Evolutionary conservation across 2,329 filamentous ascomycete genomes (phyloP), one percentile per base, ranked within the genome.

Genomic region (Talaromyces islandicus): DNA sequence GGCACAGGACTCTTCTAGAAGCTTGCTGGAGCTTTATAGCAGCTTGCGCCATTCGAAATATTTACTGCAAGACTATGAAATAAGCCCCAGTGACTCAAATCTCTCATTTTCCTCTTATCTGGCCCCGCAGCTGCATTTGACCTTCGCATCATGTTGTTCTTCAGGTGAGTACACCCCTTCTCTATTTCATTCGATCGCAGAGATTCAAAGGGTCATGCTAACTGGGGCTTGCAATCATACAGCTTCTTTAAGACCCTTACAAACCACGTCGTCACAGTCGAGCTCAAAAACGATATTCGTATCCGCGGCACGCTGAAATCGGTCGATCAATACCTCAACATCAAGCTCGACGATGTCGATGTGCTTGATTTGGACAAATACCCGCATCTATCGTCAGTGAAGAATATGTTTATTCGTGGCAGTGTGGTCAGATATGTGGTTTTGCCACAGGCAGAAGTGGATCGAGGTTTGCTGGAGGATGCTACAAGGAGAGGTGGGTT

Each of bases 161-260:
- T 82, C 74, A 82, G 80, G 80, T 81, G 63, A 35, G 65, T 6
- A 2, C 19, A n/a, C 12, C 17, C 30, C 2, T 27, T 24, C 32
- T 25, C 29, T 11, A 24, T 30, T 17, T 48, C 25, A 12, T 21
- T 19, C 30, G 21, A 24, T 46, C 43, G n/a, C 38, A 46, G 43
- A 24, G 10, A 2, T 7, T 11, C 2, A 46, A 21, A 21, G 12
- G 9, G 9, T 19, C 1, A 10, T 46, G 3, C 43, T 46, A 11
- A 46, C n/a, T 46, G 4, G 35, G 17, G 35, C 21, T 2, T 24
- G 21, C 4, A 12, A 46, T 11, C 4, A 19, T 35, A 2, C 43
- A 94, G 90, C 80, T 97, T 97, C 82, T 97, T 97, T 87, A 97
- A 97, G 78, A 97, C 93, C 58, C 89, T 97, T 71, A 95, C 97